Base-by-base conservation (phyloP, 2,329 filamentous ascomycete genomes). In the Nothopassalora personata region DNA sequence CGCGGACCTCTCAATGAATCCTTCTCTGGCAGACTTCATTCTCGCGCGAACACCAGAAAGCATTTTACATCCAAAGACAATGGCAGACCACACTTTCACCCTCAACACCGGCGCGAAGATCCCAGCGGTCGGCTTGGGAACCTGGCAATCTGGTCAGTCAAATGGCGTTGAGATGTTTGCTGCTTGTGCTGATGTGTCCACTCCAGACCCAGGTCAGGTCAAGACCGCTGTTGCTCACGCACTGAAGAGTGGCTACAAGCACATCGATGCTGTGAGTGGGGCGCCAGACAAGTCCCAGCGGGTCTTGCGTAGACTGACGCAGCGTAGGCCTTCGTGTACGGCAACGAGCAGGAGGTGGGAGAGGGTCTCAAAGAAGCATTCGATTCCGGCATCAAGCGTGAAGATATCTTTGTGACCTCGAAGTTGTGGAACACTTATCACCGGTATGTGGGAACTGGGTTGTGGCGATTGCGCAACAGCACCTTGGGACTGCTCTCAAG, bases 371-470 rank as follows among this genome's bases (percentile, higher is more conserved):
- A 85, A 71, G 86, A 89, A 57, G 90, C 88, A 31, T 85, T 93
- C 69, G 68, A 66, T 45, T 77, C 84, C 5, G 89, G 89, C 27
- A 79, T 83, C 67, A 88, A 87, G 50, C 83, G 90, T 61, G 83
- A 88, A 72, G 89, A 95, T 59, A 76, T 95, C 62, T 95, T 94
- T 76, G 84, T 95, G 60, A 89, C 90, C 56, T 90, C 86, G 69
- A 95, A 96, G 81, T 82, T 92, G 39, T 95, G 90, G 89, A 87
- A 86, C 70, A 90, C 88, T 53, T 92, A 89, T 77, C 86, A 88
- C 74, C 84, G 83, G 31, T 23, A 23, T 23, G 23, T 23, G 23
- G 2, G 23, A 23, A 23, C 23, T 23, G 23, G 23, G 3, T 23
- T 23, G 3, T 23, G 23, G 23, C 2, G 23, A 3, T 23, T 23